Evolutionary conservation across 2,329 filamentous ascomycete genomes (phyloP).

Genomic region (Apiospora arundinis): DNA sequence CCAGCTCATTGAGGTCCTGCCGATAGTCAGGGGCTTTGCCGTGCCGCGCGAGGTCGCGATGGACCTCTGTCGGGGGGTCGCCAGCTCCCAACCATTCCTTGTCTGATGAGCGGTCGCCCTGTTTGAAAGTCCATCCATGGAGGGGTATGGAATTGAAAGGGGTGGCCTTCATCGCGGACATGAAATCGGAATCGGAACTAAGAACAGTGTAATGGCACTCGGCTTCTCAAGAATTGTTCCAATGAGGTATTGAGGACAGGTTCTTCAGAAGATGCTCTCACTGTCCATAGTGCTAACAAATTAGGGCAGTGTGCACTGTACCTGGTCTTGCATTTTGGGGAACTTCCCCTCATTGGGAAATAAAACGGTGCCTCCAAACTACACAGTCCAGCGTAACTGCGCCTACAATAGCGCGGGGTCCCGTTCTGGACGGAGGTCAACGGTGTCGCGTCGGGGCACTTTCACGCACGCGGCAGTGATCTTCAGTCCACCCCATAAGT

Average conservation of each 20-base stretch:
- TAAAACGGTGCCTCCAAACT: too few relatives aligned
- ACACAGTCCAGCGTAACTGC: too few relatives aligned
- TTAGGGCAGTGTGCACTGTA: too few relatives aligned
- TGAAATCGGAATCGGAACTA: too few relatives aligned
- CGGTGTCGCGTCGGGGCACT: not conserved
- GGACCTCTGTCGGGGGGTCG: constrained; percentile 3
- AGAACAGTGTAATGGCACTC: too few relatives aligned
- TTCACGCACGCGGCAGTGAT: not conserved
- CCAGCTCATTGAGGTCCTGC: constrained; percentile 65
- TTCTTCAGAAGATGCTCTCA: too few relatives aligned
- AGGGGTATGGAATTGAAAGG: not conserved
- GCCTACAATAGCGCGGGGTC: not conserved
- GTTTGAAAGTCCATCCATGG: constrained; percentile 2
- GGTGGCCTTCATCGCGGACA: not conserved
- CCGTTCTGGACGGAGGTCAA: not conserved
- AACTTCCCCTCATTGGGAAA: too few relatives aligned
- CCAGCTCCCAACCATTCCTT: not conserved
- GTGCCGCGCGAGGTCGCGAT: not conserved
- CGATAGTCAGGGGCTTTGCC: constrained; percentile 61
- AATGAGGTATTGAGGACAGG: too few relatives aligned
- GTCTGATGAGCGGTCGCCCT: not conserved
- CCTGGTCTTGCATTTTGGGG: too few relatives aligned
- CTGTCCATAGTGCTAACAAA: too few relatives aligned
- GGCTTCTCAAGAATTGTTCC: too few relatives aligned
- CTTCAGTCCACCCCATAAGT: too few relatives aligned